Evolutionary conservation across 2,329 filamentous ascomycete species (phyloP).

Genomic region (Arachnopeziza araneosa): DNA sequence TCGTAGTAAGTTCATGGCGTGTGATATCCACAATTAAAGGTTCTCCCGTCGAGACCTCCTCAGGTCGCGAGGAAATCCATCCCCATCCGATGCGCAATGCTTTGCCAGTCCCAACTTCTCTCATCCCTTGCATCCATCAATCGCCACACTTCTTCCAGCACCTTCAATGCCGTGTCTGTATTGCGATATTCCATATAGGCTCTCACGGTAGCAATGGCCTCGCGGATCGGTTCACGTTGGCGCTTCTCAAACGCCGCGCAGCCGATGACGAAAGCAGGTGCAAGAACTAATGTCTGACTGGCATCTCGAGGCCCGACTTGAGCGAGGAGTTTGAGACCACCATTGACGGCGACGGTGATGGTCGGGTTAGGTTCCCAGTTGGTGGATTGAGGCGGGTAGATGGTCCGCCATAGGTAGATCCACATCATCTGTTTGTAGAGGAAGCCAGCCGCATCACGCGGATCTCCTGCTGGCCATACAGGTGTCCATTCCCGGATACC

Average conservation of each 20-base stretch:
- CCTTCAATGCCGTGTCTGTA: slow-evolving; percentile 45
- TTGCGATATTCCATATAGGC: slow-evolving; percentile 57
- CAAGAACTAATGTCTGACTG: slow-evolving; percentile 52
- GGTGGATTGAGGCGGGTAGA: slow-evolving; percentile 46
- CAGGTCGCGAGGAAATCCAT: slow-evolving; percentile 47
- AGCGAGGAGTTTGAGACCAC: slow-evolving; percentile 50
- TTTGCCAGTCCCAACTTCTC: slow-evolving; percentile 59
- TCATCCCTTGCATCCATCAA: slow-evolving; percentile 55
- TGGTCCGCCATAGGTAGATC: slow-evolving; percentile 57
- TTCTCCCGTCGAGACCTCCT: neutral
- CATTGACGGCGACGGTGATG: slow-evolving; percentile 49
- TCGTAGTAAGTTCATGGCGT: neutral
- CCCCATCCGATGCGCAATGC: slow-evolving; percentile 45
- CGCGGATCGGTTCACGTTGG: slow-evolving; percentile 48
- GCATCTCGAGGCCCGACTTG: slow-evolving; percentile 52
- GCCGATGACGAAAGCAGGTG: slow-evolving; percentile 56
- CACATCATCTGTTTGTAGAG: slow-evolving; percentile 63
- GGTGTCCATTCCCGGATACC: slow-evolving; percentile 72
- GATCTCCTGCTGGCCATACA: slow-evolving; percentile 51
- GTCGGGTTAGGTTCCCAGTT: slow-evolving; percentile 37
- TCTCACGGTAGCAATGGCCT: slow-evolving; percentile 45
- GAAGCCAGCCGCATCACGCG: slow-evolving; percentile 48
- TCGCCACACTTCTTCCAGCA: slow-evolving; percentile 55
- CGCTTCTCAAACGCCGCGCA: slow-evolving; percentile 50
- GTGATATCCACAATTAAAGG: neutral